Conservation (phyloP, 208 protist genomes). For the Herpetomonas muscarum region DNA sequence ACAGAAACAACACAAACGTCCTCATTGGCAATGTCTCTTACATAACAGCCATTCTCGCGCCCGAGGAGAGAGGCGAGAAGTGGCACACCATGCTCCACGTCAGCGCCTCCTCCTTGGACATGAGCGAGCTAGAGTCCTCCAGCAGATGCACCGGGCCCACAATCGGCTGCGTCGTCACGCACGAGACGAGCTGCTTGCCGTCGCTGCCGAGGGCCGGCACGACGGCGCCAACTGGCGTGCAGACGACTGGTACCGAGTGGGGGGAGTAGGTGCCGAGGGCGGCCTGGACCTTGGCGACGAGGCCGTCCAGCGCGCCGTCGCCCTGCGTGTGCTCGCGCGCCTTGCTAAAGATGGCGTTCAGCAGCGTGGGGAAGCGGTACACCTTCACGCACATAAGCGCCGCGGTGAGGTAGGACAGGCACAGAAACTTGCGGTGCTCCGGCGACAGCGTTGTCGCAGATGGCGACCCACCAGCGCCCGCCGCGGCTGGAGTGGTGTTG, state of each 20-base stretch:
- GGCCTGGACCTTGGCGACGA: slow-evolving; percentile 52
- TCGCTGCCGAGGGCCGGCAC: slow-evolving; percentile 46
- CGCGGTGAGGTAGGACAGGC: slow-evolving; percentile 51
- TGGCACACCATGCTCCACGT: slow-evolving; percentile 78
- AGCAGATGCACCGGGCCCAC: slow-evolving; percentile 47
- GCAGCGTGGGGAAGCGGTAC: slow-evolving; percentile 75
- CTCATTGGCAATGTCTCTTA: slow-evolving; percentile 14
- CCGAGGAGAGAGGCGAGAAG: slow-evolving; percentile 73
- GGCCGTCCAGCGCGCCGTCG: slow-evolving; percentile 30
- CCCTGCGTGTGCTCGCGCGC: slow-evolving; percentile 61
- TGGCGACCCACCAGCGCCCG: slow-evolving; percentile 6
- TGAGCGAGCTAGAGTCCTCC: slow-evolving; percentile 57
- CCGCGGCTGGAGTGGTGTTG: neutral
- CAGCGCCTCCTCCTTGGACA: slow-evolving; percentile 63
- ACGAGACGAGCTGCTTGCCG: slow-evolving; percentile 48
- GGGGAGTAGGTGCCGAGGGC: slow-evolving; percentile 71
- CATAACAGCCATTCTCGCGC: slow-evolving; percentile 41
- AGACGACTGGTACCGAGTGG: slow-evolving; percentile 66
- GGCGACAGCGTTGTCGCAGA: slow-evolving; percentile 5
- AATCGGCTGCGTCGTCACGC: slow-evolving; percentile 41
- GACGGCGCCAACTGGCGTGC: slow-evolving; percentile 22
- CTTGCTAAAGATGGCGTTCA: slow-evolving; percentile 65
- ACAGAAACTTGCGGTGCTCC: slow-evolving; percentile 69
- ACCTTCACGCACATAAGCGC: slow-evolving; percentile 85
- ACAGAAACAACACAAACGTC: slow-evolving; percentile 1